A percentile compares a stretch with the other conserved stretches of the same genome.
These are phyloP conservation scores for Solanum rostratum DNA, from an alignment of 257 asterid genomes.

Conservation along the genomic window DNA sequence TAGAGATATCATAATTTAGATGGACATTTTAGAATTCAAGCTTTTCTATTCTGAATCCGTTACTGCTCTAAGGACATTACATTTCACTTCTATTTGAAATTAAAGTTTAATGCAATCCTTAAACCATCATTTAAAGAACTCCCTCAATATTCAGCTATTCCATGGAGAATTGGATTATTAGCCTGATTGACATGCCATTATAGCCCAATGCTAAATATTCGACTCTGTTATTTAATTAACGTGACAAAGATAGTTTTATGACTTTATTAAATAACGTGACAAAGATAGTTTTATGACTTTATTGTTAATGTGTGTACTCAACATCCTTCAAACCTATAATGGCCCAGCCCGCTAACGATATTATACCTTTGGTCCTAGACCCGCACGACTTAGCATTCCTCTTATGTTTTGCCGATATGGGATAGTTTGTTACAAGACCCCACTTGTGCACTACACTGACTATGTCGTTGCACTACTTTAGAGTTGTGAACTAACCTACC, in stretches of 20 bases:
- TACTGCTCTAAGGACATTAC: background rate
- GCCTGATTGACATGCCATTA: background rate
- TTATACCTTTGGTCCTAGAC: too few species aligned
- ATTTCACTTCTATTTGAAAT: background rate
- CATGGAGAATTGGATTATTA: background rate
- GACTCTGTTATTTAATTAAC: background rate
- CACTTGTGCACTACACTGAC: too few species aligned
- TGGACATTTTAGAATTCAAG: background rate
- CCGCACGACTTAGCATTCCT: too few species aligned
- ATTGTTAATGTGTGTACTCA: background rate
- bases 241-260: background rate
- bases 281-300: background rate
- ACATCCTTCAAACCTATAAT: too few species aligned
- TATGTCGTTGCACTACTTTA: background rate
- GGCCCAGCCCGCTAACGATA: too few species aligned
- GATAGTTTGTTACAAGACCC: too few species aligned
- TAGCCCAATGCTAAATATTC: too few species aligned
- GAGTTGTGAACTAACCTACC: conserved; percentile 9
- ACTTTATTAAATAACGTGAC: background rate
- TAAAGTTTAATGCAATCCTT: background rate
- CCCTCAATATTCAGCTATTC: background rate
- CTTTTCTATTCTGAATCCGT: background rate
- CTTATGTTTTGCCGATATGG: too few species aligned
- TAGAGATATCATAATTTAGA: too few species aligned
- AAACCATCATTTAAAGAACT: background rate